Base-by-base conservation (phyloP, 768 basidiomycete species). In the Suillus decipiens region DNA sequence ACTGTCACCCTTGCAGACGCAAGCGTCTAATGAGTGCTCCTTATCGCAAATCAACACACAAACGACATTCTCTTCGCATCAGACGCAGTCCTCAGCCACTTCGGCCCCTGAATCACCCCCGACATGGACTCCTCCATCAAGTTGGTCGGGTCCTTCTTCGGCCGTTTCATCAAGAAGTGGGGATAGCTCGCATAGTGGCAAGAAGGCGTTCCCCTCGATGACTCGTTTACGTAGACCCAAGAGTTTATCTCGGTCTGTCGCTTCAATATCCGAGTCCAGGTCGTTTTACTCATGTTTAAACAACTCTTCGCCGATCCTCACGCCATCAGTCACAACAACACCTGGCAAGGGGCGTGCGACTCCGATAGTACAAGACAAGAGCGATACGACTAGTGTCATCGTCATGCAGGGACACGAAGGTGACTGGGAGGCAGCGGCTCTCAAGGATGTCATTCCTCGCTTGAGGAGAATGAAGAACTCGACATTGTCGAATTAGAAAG, bases 381-480 rank as follows among this genome's bases (percentile, higher is more conserved):
- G 24, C 10, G 36, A 10, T 24, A 11, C 37, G 5, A 34, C 65
- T 1, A 63, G 61, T 19, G 62, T 65, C 4, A 33, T 60, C 1
- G 63, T 73, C n/a, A 53, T 73, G 28, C 64, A 67, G 28, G 59
- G 60, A 11, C 61, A 68, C 24, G 59, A 43, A 28, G 48, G 63
- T 2, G 56, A 50, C 12, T 74, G 71, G 70, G 45, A 68, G n/a
- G 72, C 73, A 59, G 69, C 60, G 41, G 59, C 63, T 34, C 22
- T 76, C 59, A 54, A 48, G 1, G 75, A 76, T 10, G 71, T 76
- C n/a, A 73, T 76, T 6, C 72, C 71, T n/a, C 63, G 61, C 41
- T 34, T 75, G 33, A 73, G 74, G 62, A 60, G 63, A n/a, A 67
- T 75, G 42, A 75, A 59, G 60, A 39, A 24, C 14, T 31, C 39